A percentile compares a stretch with the other conserved stretches of the same genome.
Conservation (phyloP, 495 filamentous ascomycete genomes). For the Podospora australis region DNA sequence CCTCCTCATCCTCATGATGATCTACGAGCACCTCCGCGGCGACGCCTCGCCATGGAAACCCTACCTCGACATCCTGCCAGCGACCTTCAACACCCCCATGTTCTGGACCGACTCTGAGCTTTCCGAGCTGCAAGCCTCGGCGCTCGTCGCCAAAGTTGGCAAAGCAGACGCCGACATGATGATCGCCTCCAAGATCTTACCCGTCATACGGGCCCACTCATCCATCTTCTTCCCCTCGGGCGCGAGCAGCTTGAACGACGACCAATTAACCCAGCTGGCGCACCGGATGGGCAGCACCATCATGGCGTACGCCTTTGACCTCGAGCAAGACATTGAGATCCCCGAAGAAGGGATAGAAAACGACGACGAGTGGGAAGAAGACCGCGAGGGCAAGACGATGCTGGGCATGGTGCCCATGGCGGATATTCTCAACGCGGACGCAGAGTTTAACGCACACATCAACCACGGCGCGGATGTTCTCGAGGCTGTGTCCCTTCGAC, state of each 20-base stretch:
- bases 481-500: constrained; percentile 59
- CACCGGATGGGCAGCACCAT: constrained; percentile 81
- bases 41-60: constrained; percentile 62
- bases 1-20: constrained; percentile 67
- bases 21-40: constrained; percentile 65
- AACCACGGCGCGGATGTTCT: constrained; percentile 61
- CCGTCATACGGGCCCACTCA: constrained; percentile 41
- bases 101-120: constrained; percentile 78
- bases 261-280: constrained; percentile 52
- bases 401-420: constrained; percentile 92
- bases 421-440: constrained; percentile 89
- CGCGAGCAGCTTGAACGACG: constrained; percentile 33
- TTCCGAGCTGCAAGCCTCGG: constrained; percentile 65
- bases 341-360: constrained; percentile 48
- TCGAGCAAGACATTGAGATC: constrained; percentile 47
- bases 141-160: constrained; percentile 72
- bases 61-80: constrained; percentile 76
- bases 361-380: constrained; percentile 56
- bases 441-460: constrained; percentile 70
- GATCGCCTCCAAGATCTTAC: constrained; percentile 57
- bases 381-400: constrained; percentile 54
- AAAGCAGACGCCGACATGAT: constrained; percentile 62
- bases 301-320: constrained; percentile 93
- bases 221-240: constrained; percentile 47
- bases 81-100: constrained; percentile 79